Conservation (phyloP, 805 yeast genomes). For the Cyberlindnera euphorbiae region DNA sequence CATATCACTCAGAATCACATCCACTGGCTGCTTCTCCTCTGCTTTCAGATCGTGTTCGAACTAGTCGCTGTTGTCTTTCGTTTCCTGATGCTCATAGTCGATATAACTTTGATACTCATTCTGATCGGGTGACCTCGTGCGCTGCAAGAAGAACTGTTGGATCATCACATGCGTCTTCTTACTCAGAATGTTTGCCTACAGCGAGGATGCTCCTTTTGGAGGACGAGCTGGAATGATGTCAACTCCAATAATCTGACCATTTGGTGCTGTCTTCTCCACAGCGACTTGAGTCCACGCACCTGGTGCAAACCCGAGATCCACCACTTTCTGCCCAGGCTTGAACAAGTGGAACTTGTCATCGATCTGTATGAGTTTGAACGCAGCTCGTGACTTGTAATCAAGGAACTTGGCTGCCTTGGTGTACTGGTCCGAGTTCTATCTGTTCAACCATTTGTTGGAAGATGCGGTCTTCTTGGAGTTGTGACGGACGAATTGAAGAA, state of each 20-base stretch:
- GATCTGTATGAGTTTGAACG: constrained; percentile 77
- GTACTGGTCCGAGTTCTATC: constrained; percentile 64
- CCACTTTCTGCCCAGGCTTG: constrained; percentile 50
- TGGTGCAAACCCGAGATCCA: constrained; percentile 91
- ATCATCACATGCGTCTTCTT: constrained; percentile 56
- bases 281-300: constrained; percentile 95
- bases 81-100: constrained; percentile 25
- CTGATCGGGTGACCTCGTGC: constrained; percentile 7
- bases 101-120: constrained; percentile 26
- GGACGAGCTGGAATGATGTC: constrained; percentile 78
- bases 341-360: constrained; percentile 61
- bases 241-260: constrained; percentile 68
- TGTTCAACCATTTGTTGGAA: constrained; percentile 66
- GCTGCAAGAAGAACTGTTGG: constrained; percentile 39
- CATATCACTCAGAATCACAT: constrained; percentile 77
- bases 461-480: constrained; percentile 38
- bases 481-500: constrained; percentile 12
- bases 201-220: constrained; percentile 70
- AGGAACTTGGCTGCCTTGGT: constrained; percentile 60
- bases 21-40: constrained; percentile 43
- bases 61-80: too few relatives aligned
- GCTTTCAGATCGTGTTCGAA: too few relatives aligned
- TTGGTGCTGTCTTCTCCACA: constrained; percentile 41
- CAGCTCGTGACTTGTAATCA: constrained; percentile 79
- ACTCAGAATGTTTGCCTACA: constrained; percentile 86